Base-by-base conservation (phyloP, 768 basidiomycete species). In the Ramaria rubella region DNA sequence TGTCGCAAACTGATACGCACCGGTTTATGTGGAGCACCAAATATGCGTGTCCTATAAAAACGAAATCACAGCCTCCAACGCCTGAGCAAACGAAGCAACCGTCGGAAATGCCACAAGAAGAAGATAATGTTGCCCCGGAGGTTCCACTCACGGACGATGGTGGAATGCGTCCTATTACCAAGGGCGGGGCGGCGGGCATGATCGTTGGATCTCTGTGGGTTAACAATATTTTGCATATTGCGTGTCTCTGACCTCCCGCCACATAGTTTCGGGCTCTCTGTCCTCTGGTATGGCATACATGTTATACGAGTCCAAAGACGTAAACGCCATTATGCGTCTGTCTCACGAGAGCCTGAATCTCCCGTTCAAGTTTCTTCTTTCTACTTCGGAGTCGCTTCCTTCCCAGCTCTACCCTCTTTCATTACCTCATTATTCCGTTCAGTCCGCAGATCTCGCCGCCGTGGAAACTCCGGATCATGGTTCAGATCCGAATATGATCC, bases 131-230 rank as follows among this genome's bases (percentile, higher is more conserved):
- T 24, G 8, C 17, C 29, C 23, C 21, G 12, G 29, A 49, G 29
- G 29, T 31, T 24, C 23, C 21, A 7, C 21, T 49, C 24, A 12
- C 21, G 48, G 21, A 26, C 17, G 12, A 6, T 55, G 27, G 15
- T 30, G 26, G 21, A 19, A 29, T 31, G 17, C 53, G 21, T 12
- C 43, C 43, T 29, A 11, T 31, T 6, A 44, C 24, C 40, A 43
- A 44, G 26, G 29, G 17, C 31, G 45, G 26, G 43, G 27, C 53
- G 4, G 26, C 24, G 6, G 43, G 38, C 5, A 45, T 55, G 11
- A 29, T 55, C 19, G 27, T 45, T 45, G 53, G 53, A 29, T 44
- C 40, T 55, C 21, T 55, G 53, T 55, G 44, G 9, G 53, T 55
- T 45, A 11, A n/a, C 5, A 21, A n/a, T 34, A 36, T 51, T 27